Conservation (phyloP, 176 grass and related monocot species). For the Carex myosuroides region DNA sequence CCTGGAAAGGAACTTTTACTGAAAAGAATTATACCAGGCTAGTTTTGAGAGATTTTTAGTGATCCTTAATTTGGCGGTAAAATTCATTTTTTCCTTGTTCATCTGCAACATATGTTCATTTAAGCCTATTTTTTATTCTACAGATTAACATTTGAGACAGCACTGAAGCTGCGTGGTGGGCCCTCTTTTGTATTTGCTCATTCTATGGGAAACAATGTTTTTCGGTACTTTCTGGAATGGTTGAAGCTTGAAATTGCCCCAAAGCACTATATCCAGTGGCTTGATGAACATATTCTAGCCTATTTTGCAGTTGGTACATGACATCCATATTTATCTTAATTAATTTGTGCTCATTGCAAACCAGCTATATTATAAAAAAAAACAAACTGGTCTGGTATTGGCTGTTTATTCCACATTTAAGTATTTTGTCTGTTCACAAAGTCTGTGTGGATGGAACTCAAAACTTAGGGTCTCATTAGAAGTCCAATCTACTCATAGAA, state of each 20-base stretch:
- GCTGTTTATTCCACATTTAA: neutral
- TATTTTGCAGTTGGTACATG: slow-evolving; percentile 85
- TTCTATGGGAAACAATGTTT: slow-evolving; percentile 98
- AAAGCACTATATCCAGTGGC: slow-evolving; percentile 76
- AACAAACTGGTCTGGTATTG: neutral
- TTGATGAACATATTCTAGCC: slow-evolving; percentile 87
- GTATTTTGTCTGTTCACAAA: neutral
- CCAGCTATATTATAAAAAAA: neutral
- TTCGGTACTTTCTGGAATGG: slow-evolving; percentile 95
- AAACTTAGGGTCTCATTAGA: neutral
- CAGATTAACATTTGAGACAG: slow-evolving; percentile 92
- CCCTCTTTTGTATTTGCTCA: slow-evolving; percentile 97
- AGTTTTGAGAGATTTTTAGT: neutral
- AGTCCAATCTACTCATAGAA: neutral
- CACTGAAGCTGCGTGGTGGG: slow-evolving; percentile 78
- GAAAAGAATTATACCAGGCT: neutral
- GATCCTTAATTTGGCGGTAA: neutral
- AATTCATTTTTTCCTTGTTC: neutral
- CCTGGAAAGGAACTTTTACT: neutral
- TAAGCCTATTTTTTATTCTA: slow-evolving; percentile 1
- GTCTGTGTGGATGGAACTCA: neutral
- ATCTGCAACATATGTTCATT: neutral
- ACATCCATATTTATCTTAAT: neutral
- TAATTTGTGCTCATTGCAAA: neutral
- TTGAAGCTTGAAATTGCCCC: slow-evolving; percentile 96